Conservation (phyloP, 2,329 filamentous ascomycete genomes). For the Verticillium longisporum region DNA sequence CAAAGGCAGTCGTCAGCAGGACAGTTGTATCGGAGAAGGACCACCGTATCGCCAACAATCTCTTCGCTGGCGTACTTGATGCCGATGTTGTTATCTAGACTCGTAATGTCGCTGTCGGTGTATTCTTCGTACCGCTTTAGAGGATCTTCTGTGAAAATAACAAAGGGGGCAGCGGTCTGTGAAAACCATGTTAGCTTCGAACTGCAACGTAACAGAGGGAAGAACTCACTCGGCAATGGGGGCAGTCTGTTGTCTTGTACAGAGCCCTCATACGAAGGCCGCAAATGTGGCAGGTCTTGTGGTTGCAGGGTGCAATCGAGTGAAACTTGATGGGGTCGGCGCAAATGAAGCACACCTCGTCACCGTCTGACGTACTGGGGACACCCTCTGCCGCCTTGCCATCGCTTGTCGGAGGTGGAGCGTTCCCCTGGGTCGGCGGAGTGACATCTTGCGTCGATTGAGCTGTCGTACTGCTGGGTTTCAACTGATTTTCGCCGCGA, state of each 20-base stretch:
- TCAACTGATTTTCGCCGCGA: background rate
- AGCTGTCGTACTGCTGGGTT: background rate
- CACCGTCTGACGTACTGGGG: slow-evolving; percentile 39
- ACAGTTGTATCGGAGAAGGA: slow-evolving; percentile 90
- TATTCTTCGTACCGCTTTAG: slow-evolving; percentile 86
- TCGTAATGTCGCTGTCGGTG: slow-evolving; percentile 62
- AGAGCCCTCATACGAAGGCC: slow-evolving; percentile 82
- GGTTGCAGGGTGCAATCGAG: slow-evolving; percentile 88
- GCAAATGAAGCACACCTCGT: slow-evolving; percentile 95
- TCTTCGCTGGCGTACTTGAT: slow-evolving; percentile 86
- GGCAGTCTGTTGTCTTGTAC: slow-evolving; percentile 94
- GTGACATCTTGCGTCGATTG: background rate
- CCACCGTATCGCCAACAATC: slow-evolving; percentile 83
- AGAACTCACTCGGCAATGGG: slow-evolving; percentile 76
- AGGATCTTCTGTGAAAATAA: slow-evolving; percentile 86
- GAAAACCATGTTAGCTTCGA: slow-evolving; percentile 12
- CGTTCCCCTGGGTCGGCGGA: background rate
- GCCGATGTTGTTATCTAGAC: slow-evolving; percentile 76
- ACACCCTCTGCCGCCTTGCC: slow-evolving; percentile 15
- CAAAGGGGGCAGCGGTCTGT: slow-evolving; percentile 64
- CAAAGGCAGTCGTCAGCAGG: slow-evolving; percentile 74
- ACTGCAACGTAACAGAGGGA: background rate
- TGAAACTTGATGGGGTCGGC: slow-evolving; percentile 84
- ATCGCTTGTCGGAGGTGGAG: slow-evolving; percentile 1
- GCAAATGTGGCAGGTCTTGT: slow-evolving; percentile 95